phyloP scores from a whole-genome alignment of 768 basidiomycete species.

The Lactarius trivialis region DNA sequence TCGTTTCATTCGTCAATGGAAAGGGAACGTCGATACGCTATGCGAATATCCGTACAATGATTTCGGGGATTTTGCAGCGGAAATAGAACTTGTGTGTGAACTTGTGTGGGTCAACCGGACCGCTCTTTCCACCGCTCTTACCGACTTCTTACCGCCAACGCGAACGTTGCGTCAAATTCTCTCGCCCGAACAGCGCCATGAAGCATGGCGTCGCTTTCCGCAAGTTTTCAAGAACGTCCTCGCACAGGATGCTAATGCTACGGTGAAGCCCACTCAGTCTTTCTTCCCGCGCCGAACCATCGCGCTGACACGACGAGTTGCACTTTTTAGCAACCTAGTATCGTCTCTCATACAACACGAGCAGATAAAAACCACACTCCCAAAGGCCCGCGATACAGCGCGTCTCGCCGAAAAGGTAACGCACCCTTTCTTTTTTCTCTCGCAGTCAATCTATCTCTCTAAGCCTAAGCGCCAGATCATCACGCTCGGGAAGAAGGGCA shows the following conservation, averaged over 20 bases:
- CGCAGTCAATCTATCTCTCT: background rate
- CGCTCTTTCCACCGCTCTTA: background rate
- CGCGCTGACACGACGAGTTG: background rate
- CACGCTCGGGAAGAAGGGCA: constrained; percentile 84
- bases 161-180: background rate
- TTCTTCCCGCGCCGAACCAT: background rate
- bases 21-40: too few relatives aligned
- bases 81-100: too few relatives aligned
- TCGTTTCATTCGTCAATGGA: too few relatives aligned
- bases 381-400: constrained; percentile 90
- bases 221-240: constrained; percentile 86
- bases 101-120: background rate
- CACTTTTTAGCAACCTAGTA: constrained; percentile 70
- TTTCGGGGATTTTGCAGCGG: too few relatives aligned
- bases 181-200: constrained; percentile 41
- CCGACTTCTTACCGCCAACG: background rate
- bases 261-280: constrained; percentile 44
- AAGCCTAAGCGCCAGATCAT: constrained; percentile 55
- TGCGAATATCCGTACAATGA: too few relatives aligned
- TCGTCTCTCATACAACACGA: constrained; percentile 92
- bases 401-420: constrained; percentile 86
- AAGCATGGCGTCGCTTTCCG: constrained; percentile 93
- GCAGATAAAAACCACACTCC: constrained; percentile 90
- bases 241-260: constrained; percentile 90
- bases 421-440: background rate